These are phyloP conservation scores for Hypericum androsaemum DNA, from an alignment of 345 rosid species.

Conservation along the genomic window DNA sequence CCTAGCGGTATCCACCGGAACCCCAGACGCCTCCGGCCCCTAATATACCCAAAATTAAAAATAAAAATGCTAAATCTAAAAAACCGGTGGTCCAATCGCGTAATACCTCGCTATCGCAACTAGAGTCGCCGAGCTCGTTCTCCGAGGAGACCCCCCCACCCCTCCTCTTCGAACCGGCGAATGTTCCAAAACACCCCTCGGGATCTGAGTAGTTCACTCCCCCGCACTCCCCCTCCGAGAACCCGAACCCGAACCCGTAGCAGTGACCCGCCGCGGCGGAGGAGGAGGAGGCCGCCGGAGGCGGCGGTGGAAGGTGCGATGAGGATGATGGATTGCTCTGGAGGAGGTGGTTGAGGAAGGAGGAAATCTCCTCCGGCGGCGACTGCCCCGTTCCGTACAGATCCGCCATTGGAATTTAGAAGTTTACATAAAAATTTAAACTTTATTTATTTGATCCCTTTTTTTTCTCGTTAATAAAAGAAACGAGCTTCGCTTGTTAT, in stretches of 20 bases:
- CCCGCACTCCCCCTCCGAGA: constrained; percentile 8
- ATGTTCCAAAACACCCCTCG: constrained; percentile 16
- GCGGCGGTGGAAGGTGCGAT: constrained; percentile 13
- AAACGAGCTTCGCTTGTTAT: too few species aligned
- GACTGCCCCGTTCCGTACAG: constrained; percentile 36
- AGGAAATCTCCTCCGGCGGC: constrained; percentile 40
- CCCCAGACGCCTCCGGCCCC: too few species aligned
- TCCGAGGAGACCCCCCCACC: constrained; percentile 13
- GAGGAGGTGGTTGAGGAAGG: constrained; percentile 36
- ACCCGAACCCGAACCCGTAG: constrained; percentile 14
- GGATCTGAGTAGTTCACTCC: constrained; percentile 17
- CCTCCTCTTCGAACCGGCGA: constrained; percentile 11
- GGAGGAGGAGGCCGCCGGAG: constrained; percentile 1
- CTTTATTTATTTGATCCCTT: too few species aligned
- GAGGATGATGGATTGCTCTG: constrained; percentile 24
- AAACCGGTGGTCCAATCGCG: too few species aligned
- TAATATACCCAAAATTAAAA: too few species aligned
- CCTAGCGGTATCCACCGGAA: too few species aligned
- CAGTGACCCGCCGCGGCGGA: constrained; percentile 14
- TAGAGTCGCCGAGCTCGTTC: constrained; percentile 26
- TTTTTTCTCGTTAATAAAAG: too few species aligned
- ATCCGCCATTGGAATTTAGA: constrained; percentile 34
- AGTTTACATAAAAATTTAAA: too few species aligned
- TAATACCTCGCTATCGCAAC: constrained; percentile 42
- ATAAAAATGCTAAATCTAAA: too few species aligned